phyloP scores from a whole-genome alignment of 2,329 filamentous ascomycete species.

The Microsporum ferrugineum region DNA sequence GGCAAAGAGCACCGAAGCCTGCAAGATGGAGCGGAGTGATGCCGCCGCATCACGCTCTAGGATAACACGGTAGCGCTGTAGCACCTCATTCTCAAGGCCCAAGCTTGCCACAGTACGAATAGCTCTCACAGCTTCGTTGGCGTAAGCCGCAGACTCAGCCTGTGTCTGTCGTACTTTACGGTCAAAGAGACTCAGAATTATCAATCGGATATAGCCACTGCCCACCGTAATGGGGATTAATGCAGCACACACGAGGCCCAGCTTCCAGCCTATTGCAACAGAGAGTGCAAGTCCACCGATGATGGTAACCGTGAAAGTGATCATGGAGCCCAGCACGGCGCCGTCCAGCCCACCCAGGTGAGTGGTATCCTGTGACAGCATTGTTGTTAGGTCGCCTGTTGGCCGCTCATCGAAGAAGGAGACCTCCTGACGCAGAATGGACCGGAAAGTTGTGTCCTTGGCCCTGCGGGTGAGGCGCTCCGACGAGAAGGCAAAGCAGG shows the following conservation, averaged over 20 bases:
- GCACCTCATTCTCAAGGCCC: conserved; percentile 73
- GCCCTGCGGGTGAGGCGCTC: conserved; percentile 74
- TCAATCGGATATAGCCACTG: conserved; percentile 78
- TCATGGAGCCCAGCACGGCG: conserved; percentile 71
- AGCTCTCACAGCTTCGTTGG: conserved; percentile 82
- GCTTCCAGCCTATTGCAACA: conserved; percentile 70
- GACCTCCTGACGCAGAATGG: conserved; percentile 86
- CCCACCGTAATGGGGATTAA: conserved; percentile 65
- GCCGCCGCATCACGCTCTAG: conserved; percentile 36
- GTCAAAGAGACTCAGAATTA: conserved; percentile 68
- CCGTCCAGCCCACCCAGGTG: conserved; percentile 80
- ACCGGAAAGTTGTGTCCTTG: conserved; percentile 67
- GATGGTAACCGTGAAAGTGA: conserved; percentile 69
- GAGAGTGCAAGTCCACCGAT: conserved; percentile 58
- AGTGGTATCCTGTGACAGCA: conserved; percentile 79
- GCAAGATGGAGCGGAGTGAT: conserved; percentile 31
- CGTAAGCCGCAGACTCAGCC: conserved; percentile 68
- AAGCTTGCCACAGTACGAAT: conserved; percentile 88
- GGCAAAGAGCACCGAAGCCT: conserved; percentile 69
- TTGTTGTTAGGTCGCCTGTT: conserved; percentile 74
- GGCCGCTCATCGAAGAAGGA: conserved; percentile 89
- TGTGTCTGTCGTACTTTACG: conserved; percentile 68
- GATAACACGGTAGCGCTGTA: conserved; percentile 55
- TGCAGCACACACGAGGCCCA: conserved; percentile 68
- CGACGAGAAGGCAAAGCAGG: conserved; percentile 70